Evolutionary conservation across 1,139 yeast species (phyloP), one percentile per base, ranked within the genome.

Genomic region (Saccharomyces hybrid): DNA sequence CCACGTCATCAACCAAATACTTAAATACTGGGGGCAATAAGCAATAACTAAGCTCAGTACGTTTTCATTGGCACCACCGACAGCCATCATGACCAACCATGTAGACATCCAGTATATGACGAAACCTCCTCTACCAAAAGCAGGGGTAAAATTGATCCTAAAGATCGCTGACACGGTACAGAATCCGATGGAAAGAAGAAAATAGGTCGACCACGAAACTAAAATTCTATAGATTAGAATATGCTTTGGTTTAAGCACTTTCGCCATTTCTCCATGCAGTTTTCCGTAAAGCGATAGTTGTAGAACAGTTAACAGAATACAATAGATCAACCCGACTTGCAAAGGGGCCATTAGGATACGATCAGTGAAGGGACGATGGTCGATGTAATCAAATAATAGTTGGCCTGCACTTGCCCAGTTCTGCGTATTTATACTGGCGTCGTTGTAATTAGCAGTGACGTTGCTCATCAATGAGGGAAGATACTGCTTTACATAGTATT

Each of bases 321-420:
- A 75, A 69, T 82, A 88, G 68, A 88, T 85, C 55, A 85, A 75
- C 50, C 96, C 96, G 59, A 87, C 84, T 66, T 85, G 88, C 4
- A 82, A 69, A 1, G 91, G 88, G 0, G 88, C 89, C 23, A 77
- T 61, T 27, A 83, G 65, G 3, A 79, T 81, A 2, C 80, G 72
- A 59, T 81, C 73, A 1, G 70, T 69, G 56, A 71, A 76, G 1
- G 88, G 87, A 26, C 77, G 74, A 51, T 74, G 68, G 67, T 85
- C 91, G 9, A 63, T 56, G 51, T 63, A 70, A 2, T 60, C 49
- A 58, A 82, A 76, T 3, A 38, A 25, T 26, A 57, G 46, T n/a
- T 48, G 51, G n/a, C 54, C 49, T 8, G 54, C 53, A 5, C 32
- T 32, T 6, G 32, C 29, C 49, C 51, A 25, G n/a, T 54, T 55